Conservation (phyloP, 2,329 filamentous ascomycete species). For the Botrytis tulipae region DNA sequence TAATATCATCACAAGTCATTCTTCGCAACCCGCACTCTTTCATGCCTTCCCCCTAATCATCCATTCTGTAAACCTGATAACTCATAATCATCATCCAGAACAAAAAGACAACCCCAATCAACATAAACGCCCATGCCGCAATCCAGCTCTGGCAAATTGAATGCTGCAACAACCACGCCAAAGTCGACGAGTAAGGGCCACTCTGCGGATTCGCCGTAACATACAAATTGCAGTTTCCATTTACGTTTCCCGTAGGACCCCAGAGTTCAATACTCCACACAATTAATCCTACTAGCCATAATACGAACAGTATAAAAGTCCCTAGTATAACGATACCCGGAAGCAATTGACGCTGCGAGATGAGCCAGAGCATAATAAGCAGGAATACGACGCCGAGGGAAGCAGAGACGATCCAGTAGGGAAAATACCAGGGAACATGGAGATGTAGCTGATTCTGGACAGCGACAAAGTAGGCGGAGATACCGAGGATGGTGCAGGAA, state of each 20-base stretch:
- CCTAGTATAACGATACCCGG: slow-evolving; percentile 65
- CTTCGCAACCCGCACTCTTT: slow-evolving; percentile 21
- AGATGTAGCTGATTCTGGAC: slow-evolving; percentile 56
- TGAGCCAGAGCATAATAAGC: slow-evolving; percentile 60
- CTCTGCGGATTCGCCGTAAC: slow-evolving; percentile 52
- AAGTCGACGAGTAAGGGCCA: slow-evolving; percentile 53
- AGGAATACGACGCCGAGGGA: slow-evolving; percentile 66
- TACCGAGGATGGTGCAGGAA: slow-evolving; percentile 57
- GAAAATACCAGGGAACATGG: slow-evolving; percentile 64
- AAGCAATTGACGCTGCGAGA: slow-evolving; percentile 58
- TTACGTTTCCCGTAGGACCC: slow-evolving; percentile 58
- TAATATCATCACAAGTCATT: background rate
- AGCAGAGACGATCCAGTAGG: slow-evolving; percentile 61
- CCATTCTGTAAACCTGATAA: slow-evolving; percentile 54
- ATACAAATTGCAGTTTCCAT: slow-evolving; percentile 56
- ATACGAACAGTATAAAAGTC: slow-evolving; percentile 62
- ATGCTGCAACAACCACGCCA: slow-evolving; percentile 63
- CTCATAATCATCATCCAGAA: slow-evolving; percentile 70
- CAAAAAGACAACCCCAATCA: slow-evolving; percentile 59
- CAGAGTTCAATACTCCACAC: slow-evolving; percentile 62
- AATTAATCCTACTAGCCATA: slow-evolving; percentile 67
- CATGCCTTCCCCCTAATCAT: slow-evolving; percentile 38
- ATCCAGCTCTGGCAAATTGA: slow-evolving; percentile 66
- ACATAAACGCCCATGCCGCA: slow-evolving; percentile 60
- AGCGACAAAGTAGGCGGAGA: slow-evolving; percentile 59